Evolutionary conservation across 1,139 yeast genomes (phyloP).

Genomic region (Cylindricascospora bacillispora): DNA sequence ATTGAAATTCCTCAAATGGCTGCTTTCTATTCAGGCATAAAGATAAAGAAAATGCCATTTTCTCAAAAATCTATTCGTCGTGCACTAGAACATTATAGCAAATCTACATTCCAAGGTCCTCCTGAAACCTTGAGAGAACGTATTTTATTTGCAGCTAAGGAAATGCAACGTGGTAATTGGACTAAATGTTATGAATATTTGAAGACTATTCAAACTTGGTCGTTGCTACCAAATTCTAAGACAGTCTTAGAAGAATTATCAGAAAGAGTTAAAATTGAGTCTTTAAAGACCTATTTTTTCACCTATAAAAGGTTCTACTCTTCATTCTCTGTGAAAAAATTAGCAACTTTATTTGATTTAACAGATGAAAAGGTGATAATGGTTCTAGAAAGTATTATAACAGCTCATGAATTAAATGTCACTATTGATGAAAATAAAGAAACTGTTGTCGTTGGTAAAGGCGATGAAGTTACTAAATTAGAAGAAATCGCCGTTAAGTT

Average conservation of each 20-base stretch:
- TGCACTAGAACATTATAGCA: slow-evolving; percentile 83
- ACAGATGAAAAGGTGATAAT: slow-evolving; percentile 43
- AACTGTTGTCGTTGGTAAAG: slow-evolving; percentile 50
- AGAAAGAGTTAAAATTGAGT: slow-evolving; percentile 75
- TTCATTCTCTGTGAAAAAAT: slow-evolving; percentile 56
- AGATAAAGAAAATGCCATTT: slow-evolving; percentile 49
- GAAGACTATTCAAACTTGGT: slow-evolving; percentile 78
- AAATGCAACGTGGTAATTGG: slow-evolving; percentile 90
- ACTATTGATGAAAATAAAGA: slow-evolving; percentile 48
- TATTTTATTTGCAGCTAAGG: slow-evolving; percentile 85
- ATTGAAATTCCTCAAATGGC: slow-evolving; percentile 88
- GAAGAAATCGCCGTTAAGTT: slow-evolving; percentile 82
- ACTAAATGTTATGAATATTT: slow-evolving; percentile 58
- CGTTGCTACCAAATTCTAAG: slow-evolving; percentile 58
- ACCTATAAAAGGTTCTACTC: slow-evolving; percentile 68
- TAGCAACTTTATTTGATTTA: slow-evolving; percentile 57
- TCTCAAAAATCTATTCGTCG: slow-evolving; percentile 79
- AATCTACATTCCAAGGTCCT: slow-evolving; percentile 94
- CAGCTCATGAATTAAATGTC: slow-evolving; percentile 61
- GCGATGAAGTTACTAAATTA: slow-evolving; percentile 70
- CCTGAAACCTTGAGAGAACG: slow-evolving; percentile 95
- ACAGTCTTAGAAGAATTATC: slow-evolving; percentile 57
- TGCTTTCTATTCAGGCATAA: slow-evolving; percentile 38
- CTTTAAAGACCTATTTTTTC: slow-evolving; percentile 80
- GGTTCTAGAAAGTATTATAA: slow-evolving; percentile 62